Conservation (phyloP, 176 grass and related monocot genomes). For the Avena sativa region DNA sequence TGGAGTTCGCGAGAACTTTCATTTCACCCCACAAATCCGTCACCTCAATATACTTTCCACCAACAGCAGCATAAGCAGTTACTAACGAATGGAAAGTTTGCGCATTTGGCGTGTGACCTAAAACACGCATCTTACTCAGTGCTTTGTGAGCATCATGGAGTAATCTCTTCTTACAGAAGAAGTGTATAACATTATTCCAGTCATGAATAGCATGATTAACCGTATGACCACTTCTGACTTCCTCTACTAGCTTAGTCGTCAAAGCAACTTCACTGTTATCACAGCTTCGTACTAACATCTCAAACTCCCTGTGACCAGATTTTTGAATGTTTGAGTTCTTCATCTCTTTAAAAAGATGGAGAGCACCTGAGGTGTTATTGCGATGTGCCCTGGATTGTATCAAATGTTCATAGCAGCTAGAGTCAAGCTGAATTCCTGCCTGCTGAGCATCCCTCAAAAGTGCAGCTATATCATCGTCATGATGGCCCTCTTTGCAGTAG, state of each 20-base stretch:
- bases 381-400: conserved; percentile 62
- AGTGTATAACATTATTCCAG: conserved; percentile 94
- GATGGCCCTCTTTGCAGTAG: conserved; percentile 68
- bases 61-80: conserved; percentile 80
- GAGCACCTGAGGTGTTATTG: conserved; percentile 62
- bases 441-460: conserved; percentile 77
- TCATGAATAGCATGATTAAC: conserved; percentile 73
- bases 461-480: conserved; percentile 65
- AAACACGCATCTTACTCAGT: conserved; percentile 80
- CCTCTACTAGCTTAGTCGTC: conserved; percentile 71
- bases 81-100: conserved; percentile 81
- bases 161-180: conserved; percentile 94
- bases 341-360: conserved; percentile 66
- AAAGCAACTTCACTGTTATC: conserved; percentile 60
- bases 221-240: conserved; percentile 64
- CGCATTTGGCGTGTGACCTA: conserved; percentile 78
- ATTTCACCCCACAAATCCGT: conserved; percentile 96
- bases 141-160: conserved; percentile 91
- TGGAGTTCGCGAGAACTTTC: conserved; percentile 70
- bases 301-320: conserved; percentile 54
- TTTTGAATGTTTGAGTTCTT: conserved; percentile 66
- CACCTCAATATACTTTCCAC: conserved; percentile 85
- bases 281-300: conserved; percentile 43
- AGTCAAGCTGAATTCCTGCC: conserved; percentile 77
- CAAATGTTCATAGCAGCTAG: conserved; percentile 68